phyloP scores from a whole-genome alignment of 192 early-diverging fungal species.

The Coemansia sp. region DNA sequence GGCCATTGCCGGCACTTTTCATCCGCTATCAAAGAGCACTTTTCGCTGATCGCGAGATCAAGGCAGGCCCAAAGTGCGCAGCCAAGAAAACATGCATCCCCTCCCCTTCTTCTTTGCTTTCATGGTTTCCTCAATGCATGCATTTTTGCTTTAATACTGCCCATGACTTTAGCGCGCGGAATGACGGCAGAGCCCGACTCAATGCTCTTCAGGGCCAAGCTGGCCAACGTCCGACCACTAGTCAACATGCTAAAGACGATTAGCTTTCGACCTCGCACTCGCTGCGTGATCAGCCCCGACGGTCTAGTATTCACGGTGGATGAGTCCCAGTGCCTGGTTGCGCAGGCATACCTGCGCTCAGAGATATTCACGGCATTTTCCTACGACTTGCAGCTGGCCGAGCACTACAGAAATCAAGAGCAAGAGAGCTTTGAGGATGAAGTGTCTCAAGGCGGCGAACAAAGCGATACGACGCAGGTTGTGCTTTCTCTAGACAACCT shows the following conservation, averaged over 20 bases:
- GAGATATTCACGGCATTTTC: constrained; percentile 33
- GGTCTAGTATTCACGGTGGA: constrained; percentile 47
- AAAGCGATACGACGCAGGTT: constrained; percentile 22
- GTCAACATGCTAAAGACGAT: constrained; percentile 57
- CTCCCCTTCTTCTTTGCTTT: not conserved
- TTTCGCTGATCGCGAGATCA: not conserved
- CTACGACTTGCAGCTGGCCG: constrained; percentile 24
- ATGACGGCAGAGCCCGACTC: constrained; percentile 3
- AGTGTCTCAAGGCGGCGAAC: constrained; percentile 8
- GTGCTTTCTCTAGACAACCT: constrained; percentile 44
- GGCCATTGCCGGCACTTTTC: not conserved
- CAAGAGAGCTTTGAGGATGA: not conserved
- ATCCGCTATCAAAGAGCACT: not conserved
- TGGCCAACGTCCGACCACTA: constrained; percentile 53
- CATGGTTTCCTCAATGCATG: not conserved
- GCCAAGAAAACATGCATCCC: not conserved
- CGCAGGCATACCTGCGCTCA: constrained; percentile 42
- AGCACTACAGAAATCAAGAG: constrained; percentile 6
- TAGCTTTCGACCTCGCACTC: constrained; percentile 31
- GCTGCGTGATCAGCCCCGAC: constrained; percentile 34
- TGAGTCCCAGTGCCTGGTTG: constrained; percentile 46
- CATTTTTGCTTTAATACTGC: not conserved
- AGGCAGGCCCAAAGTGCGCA: not conserved
- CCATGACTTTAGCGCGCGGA: not conserved
- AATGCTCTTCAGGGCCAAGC: constrained; percentile 32